phyloP scores from a whole-genome alignment of 345 rosid genomes.

The Geranium rotundifolium region DNA sequence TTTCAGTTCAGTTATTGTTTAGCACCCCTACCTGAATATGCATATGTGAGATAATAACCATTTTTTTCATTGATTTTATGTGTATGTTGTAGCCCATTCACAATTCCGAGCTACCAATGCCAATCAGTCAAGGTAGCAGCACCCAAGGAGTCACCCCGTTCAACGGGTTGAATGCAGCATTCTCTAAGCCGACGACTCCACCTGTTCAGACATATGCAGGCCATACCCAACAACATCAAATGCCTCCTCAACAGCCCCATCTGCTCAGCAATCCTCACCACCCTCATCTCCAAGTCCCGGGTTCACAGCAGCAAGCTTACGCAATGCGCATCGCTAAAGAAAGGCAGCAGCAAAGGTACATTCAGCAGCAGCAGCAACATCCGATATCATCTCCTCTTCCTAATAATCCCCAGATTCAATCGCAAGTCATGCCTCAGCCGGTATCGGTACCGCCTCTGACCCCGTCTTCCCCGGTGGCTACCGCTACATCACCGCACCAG shows the following conservation, averaged over 20 bases:
- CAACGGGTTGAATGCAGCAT: constrained; percentile 56
- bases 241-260: constrained; percentile 54
- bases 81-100: constrained; percentile 24
- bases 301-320: constrained; percentile 58
- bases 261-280: constrained; percentile 45
- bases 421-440: constrained; percentile 48
- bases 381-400: constrained; percentile 64
- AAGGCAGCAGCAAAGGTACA: constrained; percentile 62
- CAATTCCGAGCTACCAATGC: constrained; percentile 55
- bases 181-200: constrained; percentile 56
- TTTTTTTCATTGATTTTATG: constrained; percentile 14
- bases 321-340: constrained; percentile 51
- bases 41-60: not conserved
- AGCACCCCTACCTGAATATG: too few species aligned
- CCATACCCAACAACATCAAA: constrained; percentile 69
- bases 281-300: constrained; percentile 53
- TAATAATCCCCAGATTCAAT: constrained; percentile 59
- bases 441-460: constrained; percentile 37
- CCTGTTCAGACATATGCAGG: constrained; percentile 54
- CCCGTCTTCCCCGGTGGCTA: constrained; percentile 46
- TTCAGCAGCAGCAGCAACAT: constrained; percentile 62
- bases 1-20: too few species aligned
- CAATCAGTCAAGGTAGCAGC: constrained; percentile 50
- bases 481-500: constrained; percentile 43
- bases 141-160: constrained; percentile 56